These are phyloP conservation scores for Phaeoacremonium minimum DNA, from an alignment of 2,329 filamentous ascomycete genomes.

Conservation along the genomic window DNA sequence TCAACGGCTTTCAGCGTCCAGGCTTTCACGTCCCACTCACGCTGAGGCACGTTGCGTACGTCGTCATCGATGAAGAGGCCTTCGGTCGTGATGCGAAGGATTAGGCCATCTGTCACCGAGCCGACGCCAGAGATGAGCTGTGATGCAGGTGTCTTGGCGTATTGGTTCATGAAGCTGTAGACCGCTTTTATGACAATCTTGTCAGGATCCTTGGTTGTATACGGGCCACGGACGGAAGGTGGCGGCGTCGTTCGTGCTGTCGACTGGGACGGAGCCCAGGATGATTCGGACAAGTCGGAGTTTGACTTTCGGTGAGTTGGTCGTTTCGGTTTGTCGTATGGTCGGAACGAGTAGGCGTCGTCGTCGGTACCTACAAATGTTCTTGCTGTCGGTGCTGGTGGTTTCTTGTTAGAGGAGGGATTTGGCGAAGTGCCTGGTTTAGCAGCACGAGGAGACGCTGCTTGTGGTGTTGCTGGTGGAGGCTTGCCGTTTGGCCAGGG, in stretches of 20 bases:
- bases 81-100: conserved; percentile 88
- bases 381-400: conserved; percentile 44
- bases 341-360: conserved; percentile 68
- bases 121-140: conserved; percentile 83
- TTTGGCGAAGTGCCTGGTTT: conserved; percentile 24
- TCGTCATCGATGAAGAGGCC: conserved; percentile 98
- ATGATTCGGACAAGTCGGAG: conserved; percentile 76
- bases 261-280: conserved; percentile 79
- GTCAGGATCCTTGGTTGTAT: conserved; percentile 84
- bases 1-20: conserved; percentile 95
- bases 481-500: conserved; percentile 64
- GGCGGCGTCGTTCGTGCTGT: conserved; percentile 82
- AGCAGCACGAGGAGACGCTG: conserved; percentile 22
- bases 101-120: conserved; percentile 84
- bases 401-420: conserved; percentile 33
- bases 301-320: conserved; percentile 58
- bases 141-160: conserved; percentile 82
- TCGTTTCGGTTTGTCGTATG: conserved; percentile 67
- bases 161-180: conserved; percentile 87
- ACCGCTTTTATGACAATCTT: conserved; percentile 96
- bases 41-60: conserved; percentile 81
- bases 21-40: conserved; percentile 97
- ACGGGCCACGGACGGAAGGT: conserved; percentile 71
- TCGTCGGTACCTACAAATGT: conserved; percentile 60
- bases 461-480: conserved; percentile 24